These are phyloP conservation scores for Tuctoria greenei DNA, from an alignment of 176 grass and related monocot genomes.

Conservation along the genomic window DNA sequence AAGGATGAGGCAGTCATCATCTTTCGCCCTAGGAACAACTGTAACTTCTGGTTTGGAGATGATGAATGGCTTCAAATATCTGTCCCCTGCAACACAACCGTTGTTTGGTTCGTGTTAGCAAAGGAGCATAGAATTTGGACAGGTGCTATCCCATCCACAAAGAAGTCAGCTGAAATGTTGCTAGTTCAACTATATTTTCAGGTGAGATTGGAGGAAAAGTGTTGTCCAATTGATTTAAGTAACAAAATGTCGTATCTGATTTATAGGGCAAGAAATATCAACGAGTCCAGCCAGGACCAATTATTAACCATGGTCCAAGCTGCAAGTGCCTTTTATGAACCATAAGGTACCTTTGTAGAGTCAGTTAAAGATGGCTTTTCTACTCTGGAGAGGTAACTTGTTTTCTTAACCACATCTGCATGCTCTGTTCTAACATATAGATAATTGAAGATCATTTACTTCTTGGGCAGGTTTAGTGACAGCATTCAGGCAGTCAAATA, in stretches of 20 bases:
- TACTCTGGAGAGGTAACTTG: constrained; percentile 31
- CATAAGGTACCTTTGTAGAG: constrained; percentile 47
- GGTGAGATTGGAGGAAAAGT: constrained; percentile 41
- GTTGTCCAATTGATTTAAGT: constrained; percentile 3
- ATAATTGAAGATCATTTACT: constrained; percentile 38
- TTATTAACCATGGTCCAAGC: constrained; percentile 38
- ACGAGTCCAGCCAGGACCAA: constrained; percentile 36
- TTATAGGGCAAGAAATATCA: constrained; percentile 8
- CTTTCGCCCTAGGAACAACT: constrained; percentile 69
- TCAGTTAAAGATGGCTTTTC: constrained; percentile 45
- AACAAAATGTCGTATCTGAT: background rate
- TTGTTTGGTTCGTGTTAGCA: constrained; percentile 23
- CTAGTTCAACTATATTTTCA: constrained; percentile 36
- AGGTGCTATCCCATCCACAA: constrained; percentile 35
- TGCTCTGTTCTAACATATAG: constrained; percentile 40
- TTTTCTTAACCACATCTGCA: constrained; percentile 40
- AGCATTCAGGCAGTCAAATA: constrained; percentile 18
- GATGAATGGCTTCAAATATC: constrained; percentile 76
- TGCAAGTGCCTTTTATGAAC: constrained; percentile 33
- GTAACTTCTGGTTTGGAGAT: constrained; percentile 71
- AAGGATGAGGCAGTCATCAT: constrained; percentile 79
- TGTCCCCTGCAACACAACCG: constrained; percentile 58
- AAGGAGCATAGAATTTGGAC: constrained; percentile 10
- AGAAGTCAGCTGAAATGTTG: constrained; percentile 34
- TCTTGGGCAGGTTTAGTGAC: constrained; percentile 30